A percentile compares a stretch with the other conserved stretches of the same genome.
Conservation (phyloP, 2,329 filamentous ascomycete species). For the Polychaeton citri region DNA sequence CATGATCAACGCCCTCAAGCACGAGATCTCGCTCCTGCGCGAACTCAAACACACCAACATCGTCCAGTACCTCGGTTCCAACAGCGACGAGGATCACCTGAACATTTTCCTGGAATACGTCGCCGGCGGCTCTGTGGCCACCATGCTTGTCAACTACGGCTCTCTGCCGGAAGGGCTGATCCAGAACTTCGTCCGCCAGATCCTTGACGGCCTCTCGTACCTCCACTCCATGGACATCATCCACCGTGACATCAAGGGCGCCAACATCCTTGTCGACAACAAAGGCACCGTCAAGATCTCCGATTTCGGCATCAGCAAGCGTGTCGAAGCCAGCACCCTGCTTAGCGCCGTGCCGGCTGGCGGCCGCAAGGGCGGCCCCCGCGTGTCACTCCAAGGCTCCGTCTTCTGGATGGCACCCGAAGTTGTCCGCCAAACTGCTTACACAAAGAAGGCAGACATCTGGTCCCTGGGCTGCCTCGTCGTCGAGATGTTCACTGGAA, state of each 20-base stretch:
- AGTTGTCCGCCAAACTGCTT: slow-evolving; percentile 93
- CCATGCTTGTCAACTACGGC: slow-evolving; percentile 97
- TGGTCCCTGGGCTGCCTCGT: slow-evolving; percentile 95
- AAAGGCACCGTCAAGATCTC: slow-evolving; percentile 99
- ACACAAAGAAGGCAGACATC: slow-evolving; percentile 96
- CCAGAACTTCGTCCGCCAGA: slow-evolving; percentile 92
- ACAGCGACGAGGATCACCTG: slow-evolving; percentile 76
- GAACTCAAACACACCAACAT: slow-evolving; percentile 95
- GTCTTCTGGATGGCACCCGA: slow-evolving; percentile 99
- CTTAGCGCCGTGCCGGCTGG: slow-evolving; percentile 29
- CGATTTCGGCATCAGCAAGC: slow-evolving; percentile 97
- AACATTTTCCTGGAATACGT: slow-evolving; percentile 99
- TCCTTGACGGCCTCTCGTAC: slow-evolving; percentile 82
- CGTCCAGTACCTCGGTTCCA: slow-evolving; percentile 93
- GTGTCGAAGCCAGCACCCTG: slow-evolving; percentile 82
- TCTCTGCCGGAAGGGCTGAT: slow-evolving; percentile 87
- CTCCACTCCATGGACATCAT: slow-evolving; percentile 93
- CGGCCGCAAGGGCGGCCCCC: slow-evolving; percentile 38
- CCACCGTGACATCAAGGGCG: slow-evolving; percentile 96
- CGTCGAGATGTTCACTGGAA: slow-evolving; percentile 98
- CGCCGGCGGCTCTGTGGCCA: slow-evolving; percentile 89
- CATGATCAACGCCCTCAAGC: slow-evolving; percentile 96
- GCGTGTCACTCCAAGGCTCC: slow-evolving; percentile 79
- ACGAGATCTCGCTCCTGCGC: slow-evolving; percentile 85
- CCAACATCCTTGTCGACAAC: slow-evolving; percentile 97